These are phyloP conservation scores for Solanum clarkiae DNA, from an alignment of 257 asterid genomes.

Conservation along the genomic window DNA sequence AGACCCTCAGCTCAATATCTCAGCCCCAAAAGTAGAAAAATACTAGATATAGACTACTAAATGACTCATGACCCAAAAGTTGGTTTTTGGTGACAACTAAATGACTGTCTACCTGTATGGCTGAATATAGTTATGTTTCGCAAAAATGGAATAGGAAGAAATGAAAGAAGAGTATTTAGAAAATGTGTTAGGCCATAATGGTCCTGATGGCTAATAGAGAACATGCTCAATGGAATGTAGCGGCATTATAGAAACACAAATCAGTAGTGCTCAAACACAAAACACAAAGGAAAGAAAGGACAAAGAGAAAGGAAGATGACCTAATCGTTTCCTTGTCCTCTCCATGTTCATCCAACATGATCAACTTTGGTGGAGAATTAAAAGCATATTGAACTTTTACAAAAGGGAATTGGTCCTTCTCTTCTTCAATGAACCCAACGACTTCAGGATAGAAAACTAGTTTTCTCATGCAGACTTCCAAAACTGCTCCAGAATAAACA, in stretches of 20 bases:
- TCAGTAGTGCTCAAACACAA: background rate
- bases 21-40: too few species aligned
- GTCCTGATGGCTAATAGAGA: background rate
- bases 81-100: background rate
- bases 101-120: background rate
- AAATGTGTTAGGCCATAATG: background rate
- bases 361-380: constrained; percentile 88
- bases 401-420: constrained; percentile 66
- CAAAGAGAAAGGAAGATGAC: constrained; percentile 15
- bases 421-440: constrained; percentile 88
- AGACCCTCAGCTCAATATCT: too few species aligned
- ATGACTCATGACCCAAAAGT: background rate
- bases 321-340: constrained; percentile 77
- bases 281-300: background rate
- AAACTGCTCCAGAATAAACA: constrained; percentile 60
- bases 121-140: background rate
- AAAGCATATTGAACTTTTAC: constrained; percentile 65
- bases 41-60: too few species aligned
- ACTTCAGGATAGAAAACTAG: constrained; percentile 87
- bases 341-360: constrained; percentile 68
- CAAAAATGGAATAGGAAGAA: background rate
- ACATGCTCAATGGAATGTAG: background rate
- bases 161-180: background rate
- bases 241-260: background rate
- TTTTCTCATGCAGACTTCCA: constrained; percentile 97